Conservation (phyloP, 2,329 filamentous ascomycete species). For the Cladobotryum mycophilum region DNA sequence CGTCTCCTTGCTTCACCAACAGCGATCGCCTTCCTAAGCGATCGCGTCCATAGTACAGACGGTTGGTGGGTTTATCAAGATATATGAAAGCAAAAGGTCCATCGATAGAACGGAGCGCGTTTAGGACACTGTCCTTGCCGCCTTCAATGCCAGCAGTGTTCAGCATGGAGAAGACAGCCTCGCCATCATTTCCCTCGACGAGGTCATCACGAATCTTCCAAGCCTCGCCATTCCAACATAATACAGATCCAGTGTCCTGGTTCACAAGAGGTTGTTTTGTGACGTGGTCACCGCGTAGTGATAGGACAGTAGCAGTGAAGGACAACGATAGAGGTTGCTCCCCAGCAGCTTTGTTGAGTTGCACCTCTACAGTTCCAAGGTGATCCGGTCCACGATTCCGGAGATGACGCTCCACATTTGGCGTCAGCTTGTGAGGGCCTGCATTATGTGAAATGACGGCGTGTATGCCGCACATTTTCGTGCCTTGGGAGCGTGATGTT, state of each 20-base stretch:
- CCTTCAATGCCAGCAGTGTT: slow-evolving; percentile 32
- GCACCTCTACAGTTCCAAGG: slow-evolving; percentile 36
- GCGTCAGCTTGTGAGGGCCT: slow-evolving; percentile 21
- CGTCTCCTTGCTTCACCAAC: slow-evolving; percentile 46
- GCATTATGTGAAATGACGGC: slow-evolving; percentile 36
- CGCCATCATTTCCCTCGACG: slow-evolving; percentile 73
- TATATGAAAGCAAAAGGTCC: slow-evolving; percentile 91
- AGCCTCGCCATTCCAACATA: slow-evolving; percentile 98
- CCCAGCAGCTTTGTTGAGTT: slow-evolving; percentile 18
- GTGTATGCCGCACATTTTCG: slow-evolving; percentile 56
- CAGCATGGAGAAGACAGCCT: slow-evolving; percentile 59
- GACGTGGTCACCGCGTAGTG: slow-evolving; percentile 70
- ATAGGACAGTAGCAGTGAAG: slow-evolving; percentile 81
- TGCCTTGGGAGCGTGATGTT: neutral
- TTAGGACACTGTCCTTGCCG: slow-evolving; percentile 32
- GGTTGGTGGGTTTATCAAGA: slow-evolving; percentile 56
- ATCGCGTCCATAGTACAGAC: slow-evolving; percentile 79
- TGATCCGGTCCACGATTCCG: slow-evolving; percentile 56
- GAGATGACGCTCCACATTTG: slow-evolving; percentile 39
- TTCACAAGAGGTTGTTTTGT: slow-evolving; percentile 68
- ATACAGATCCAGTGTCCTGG: slow-evolving; percentile 48
- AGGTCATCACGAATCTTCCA: slow-evolving; percentile 62
- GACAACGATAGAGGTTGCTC: slow-evolving; percentile 40
- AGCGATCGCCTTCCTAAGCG: slow-evolving; percentile 82
- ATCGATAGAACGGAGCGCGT: slow-evolving; percentile 54